Conservation (phyloP, 1,139 yeast genomes). For the Zygoascus hellenicus region DNA sequence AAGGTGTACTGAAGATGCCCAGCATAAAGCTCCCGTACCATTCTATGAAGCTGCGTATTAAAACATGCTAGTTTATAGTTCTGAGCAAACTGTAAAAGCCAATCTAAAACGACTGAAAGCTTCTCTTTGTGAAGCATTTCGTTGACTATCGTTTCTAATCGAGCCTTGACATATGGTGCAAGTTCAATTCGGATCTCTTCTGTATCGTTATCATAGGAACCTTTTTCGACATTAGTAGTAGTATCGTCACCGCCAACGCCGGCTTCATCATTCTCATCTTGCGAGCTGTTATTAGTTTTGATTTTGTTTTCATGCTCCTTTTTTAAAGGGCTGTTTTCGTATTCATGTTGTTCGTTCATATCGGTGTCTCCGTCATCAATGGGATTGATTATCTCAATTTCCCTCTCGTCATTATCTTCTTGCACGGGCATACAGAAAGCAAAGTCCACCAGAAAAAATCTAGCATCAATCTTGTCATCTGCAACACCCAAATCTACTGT, state of each 20-base stretch:
- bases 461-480: constrained; percentile 53
- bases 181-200: constrained; percentile 23
- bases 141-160: constrained; percentile 55
- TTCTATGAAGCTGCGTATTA: constrained; percentile 55
- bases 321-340: not conserved
- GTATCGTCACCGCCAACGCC: not conserved
- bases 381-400: not conserved
- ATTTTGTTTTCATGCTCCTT: not conserved
- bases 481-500: constrained; percentile 66
- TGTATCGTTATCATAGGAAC: not conserved
- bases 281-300: not conserved
- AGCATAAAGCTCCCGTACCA: constrained; percentile 58
- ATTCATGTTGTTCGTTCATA: not conserved
- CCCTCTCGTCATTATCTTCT: constrained; percentile 1
- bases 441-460: constrained; percentile 69
- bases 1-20: constrained; percentile 63
- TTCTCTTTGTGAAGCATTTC: constrained; percentile 48
- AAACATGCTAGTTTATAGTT: constrained; percentile 69
- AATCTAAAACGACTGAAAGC: constrained; percentile 55
- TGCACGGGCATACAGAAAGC: constrained; percentile 38
- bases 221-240: too few species aligned
- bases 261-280: not conserved
- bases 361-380: not conserved
- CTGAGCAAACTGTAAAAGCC: constrained; percentile 64
- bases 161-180: constrained; percentile 37